Base-by-base conservation (phyloP, 75 land plant species). In the Chamaecyparis obtusa region DNA sequence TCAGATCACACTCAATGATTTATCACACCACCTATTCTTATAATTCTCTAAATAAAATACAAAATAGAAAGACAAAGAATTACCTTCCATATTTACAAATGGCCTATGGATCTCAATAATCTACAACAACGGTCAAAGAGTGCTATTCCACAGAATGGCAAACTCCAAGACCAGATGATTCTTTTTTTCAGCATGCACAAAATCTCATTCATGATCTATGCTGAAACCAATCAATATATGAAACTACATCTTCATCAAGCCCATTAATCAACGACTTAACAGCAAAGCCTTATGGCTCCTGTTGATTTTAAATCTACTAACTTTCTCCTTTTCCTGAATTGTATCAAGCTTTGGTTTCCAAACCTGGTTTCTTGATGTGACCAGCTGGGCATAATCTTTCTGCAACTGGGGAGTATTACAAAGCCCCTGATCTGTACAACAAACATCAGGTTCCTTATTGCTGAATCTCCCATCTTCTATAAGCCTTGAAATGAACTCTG, bases 281-380 rank as follows among this genome's bases (percentile, higher is more conserved):
- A 67, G 71, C 27, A 8, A 27, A n/a, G 30, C 30, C 36, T 74
- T 74, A 14, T 74, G 76, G 14, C 76, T 74, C 76, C 13, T 74
- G 16, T 14, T 24, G 33, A 46, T 5, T 46, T 13, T 46, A 24
- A 41, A 44, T 46, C 83, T 81, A 13, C 48, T 27, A 0, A 9
- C 32, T 71, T 88, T 77, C 46, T 86, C 86, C 71, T 30, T 64
- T 87, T 93, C 94, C 46, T 51, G 84, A 3, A 93, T 92, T 10
- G 94, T 88, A 48, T 93, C 94, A 71, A 93, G 88, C 91, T 90
- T 92, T 16, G 93, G 94, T 33, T 77, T 89, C 94, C 93, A 92
- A 10, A 85, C 51, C 13, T 85, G 79, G n/a, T 56, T 13, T 82
- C 75, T 87, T 5, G 67, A 60, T 24, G 78, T 85, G 21, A 91